Evolutionary conservation across 176 grass and related monocot genomes (phyloP), one percentile per base, ranked within the genome.

Genomic region (Oryza rufipogon): DNA sequence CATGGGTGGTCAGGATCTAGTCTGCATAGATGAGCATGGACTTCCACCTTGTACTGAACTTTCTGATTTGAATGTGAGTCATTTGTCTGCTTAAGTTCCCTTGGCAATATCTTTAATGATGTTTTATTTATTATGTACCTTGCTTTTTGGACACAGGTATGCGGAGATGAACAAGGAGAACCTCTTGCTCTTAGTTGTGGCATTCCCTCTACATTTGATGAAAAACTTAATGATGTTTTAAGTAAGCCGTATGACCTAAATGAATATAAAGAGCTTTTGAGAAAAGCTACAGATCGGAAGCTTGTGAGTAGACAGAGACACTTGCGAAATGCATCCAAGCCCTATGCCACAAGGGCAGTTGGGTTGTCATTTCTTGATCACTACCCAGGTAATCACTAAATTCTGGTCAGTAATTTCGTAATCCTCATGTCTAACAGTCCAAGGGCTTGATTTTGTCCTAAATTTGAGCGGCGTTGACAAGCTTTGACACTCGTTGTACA

Each of bases 201-300:
- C 48, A 73, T 54, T 68, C 69, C 70, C 38, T 73, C 88, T 74
- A 85, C 81, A 73, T 95, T 95, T 72, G 88, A 92, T 83, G 84
- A 95, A 76, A 95, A 92, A 64, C 87, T 92, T 67, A 45, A 63
- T 56, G 73, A 32, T 75, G 38, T 88, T 68, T 36, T 95, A 71
- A 90, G 66, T 51, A 42, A 84, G 61, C 88, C 90, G 9, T 95
- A 90, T 81, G 85, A 92, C 78, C 88, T 75, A 60, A 73, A 56
- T 20, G 90, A 95, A 83, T 90, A 95, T 3, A n/a, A 95, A 76
- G 86, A 71, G 66, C 85, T 95, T 81, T 74, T 90, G 80, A 86
- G 48, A 22, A 89, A 90, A 72, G 90, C 90, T 0, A 88, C 85
- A 25, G 83, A 83, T 64, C 56, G 86, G 45, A 90, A 92, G 74